Base-by-base conservation (phyloP, 306 rosid species). In the Quercus variabilis region DNA sequence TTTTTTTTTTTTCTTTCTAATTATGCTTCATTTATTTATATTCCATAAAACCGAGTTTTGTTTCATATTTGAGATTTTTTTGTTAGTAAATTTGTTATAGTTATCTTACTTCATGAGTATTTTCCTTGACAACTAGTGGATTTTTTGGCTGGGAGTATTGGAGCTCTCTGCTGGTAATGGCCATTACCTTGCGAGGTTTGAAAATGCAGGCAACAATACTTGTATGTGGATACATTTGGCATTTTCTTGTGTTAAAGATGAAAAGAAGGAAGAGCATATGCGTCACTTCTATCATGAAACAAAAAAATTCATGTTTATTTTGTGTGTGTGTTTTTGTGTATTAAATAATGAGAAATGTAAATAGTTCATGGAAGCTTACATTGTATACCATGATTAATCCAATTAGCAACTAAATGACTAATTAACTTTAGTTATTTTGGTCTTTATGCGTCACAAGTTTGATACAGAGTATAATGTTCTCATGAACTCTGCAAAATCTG, bases 51-150 rank as follows among this genome's bases (percentile, higher is more conserved):
- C 41, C 58, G 41, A 38, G 49, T 73, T 81, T 19, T 70, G 82
- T 20, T 80, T 49, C 25, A 58, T 69, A 59, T 52, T 70, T 58
- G 73, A 30, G 65, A 52, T 78, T 30, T 1, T 64, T 58, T 25
- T 60, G 20, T 7, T 28, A 18, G 13, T 17, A 17, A 60, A 49
- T 52, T 21, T 67, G 38, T 74, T 21, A 59, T 49, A 30, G 51
- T 63, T 71, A 21, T 49, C 14, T 30, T 58, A 71, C 54, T 59
- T 31, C 67, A 31, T 64, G 57, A 69, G 78, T 74, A 62, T 83
- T 70, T 74, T 85, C 95, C 96, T 89, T 90, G 85, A 90, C 90
- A 49, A 23, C 74, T 75, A 73, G 17, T 83, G 84, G 90, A 82
- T 76, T 51, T 83, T 85, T 71, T 83, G 58, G 71, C 75, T 83